These are phyloP conservation scores for Sordariomycetes sp. DNA, from an alignment of 2,329 filamentous ascomycete species.

Conservation along the genomic window DNA sequence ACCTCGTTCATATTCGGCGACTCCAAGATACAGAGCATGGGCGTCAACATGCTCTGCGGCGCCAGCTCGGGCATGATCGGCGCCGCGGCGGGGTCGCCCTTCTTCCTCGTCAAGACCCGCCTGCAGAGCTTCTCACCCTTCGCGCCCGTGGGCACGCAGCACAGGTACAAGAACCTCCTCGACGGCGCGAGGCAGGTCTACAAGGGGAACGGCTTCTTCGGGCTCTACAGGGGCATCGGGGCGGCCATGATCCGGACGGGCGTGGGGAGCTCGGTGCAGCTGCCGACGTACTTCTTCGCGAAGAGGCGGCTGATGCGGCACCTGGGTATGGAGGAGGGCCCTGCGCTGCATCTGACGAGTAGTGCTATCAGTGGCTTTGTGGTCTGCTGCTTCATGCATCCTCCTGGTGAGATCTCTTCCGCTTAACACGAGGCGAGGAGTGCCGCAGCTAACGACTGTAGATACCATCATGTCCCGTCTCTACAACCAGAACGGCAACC, in stretches of 20 bases:
- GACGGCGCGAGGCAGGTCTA: constrained; percentile 81
- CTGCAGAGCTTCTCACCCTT: constrained; percentile 90
- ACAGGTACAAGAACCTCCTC: constrained; percentile 75
- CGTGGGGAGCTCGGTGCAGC: constrained; percentile 89
- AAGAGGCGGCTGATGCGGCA: constrained; percentile 78
- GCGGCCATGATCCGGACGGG: constrained; percentile 95
- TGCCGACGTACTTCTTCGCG: constrained; percentile 97
- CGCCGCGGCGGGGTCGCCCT: constrained; percentile 85
- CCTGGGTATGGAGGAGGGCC: constrained; percentile 81
- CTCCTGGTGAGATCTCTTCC: constrained; percentile 56
- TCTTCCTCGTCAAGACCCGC: constrained; percentile 96
- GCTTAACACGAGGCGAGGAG: background rate
- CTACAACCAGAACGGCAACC: constrained; percentile 96
- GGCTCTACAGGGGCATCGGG: constrained; percentile 80
- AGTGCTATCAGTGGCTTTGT: constrained; percentile 89
- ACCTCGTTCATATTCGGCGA: constrained; percentile 63
- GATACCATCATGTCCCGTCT: constrained; percentile 98
- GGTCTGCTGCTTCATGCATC: constrained; percentile 96
- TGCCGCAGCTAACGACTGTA: background rate
- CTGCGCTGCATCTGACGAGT: constrained; percentile 77
- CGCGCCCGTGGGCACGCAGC: constrained; percentile 92
- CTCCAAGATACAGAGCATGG: constrained; percentile 67
- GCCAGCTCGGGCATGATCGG: constrained; percentile 83
- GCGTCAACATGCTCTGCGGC: constrained; percentile 88
- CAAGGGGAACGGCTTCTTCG: constrained; percentile 61